Conservation (phyloP, 495 filamentous ascomycete species). For the Sordaria brevicollis region DNA sequence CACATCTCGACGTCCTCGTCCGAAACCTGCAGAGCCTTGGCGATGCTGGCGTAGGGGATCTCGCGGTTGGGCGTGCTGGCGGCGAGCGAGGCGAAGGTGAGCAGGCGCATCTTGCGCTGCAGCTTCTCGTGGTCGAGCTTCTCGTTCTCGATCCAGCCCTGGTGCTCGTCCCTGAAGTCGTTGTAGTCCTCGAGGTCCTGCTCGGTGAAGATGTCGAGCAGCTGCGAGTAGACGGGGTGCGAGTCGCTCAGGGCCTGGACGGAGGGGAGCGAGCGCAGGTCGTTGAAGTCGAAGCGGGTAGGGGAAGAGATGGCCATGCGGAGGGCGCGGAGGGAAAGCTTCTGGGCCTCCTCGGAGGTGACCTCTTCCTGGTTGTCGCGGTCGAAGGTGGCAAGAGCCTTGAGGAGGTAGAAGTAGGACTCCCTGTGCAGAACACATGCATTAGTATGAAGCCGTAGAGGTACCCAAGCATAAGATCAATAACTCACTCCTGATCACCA, state of each 20-base stretch:
- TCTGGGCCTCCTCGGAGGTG: conserved; percentile 58
- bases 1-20: conserved; percentile 85
- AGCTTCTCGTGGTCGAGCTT: conserved; percentile 52
- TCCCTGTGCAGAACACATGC: conserved; percentile 29
- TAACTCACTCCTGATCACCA: conserved; percentile 60
- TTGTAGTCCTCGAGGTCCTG: conserved; percentile 90
- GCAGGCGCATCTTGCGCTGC: conserved; percentile 83
- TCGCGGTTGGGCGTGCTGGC: conserved; percentile 71
- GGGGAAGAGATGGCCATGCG: conserved; percentile 69
- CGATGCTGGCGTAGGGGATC: conserved; percentile 74
- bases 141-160: conserved; percentile 66
- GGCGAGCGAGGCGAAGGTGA: conserved; percentile 84
- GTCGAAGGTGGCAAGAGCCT: conserved; percentile 75
- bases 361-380: conserved; percentile 48
- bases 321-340: conserved; percentile 73
- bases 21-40: conserved; percentile 70
- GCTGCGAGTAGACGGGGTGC: conserved; percentile 73
- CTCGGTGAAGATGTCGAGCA: conserved; percentile 89
- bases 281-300: conserved; percentile 85
- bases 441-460: conserved; percentile 9
- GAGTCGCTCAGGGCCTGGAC: conserved; percentile 78
- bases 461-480: background rate
- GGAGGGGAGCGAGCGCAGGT: conserved; percentile 74
- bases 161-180: conserved; percentile 78
- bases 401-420: conserved; percentile 72